phyloP scores from a whole-genome alignment of 2,329 filamentous ascomycete genomes.

The Clonostachys sp. region DNA sequence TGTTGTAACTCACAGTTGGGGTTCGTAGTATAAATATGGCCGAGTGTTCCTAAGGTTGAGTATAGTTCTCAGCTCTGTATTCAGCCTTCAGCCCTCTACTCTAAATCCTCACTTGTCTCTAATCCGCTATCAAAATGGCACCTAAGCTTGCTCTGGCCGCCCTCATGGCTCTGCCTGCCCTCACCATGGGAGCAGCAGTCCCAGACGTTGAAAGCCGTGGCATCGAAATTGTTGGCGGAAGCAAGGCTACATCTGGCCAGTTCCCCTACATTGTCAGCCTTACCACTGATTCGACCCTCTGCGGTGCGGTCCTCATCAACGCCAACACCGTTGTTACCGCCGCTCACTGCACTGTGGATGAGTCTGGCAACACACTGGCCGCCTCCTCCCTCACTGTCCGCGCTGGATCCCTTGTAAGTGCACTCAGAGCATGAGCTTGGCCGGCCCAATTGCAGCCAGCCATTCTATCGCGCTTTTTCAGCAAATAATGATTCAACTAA shows the following conservation, averaged over 20 bases:
- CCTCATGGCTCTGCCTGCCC: not conserved
- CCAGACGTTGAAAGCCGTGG: not conserved
- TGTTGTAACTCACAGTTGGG: too few species aligned
- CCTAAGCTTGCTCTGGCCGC: not conserved
- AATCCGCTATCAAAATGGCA: too few species aligned
- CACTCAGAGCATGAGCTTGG: not conserved
- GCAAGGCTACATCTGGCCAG: slow-evolving; percentile 13
- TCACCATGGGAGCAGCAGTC: slow-evolving; percentile 3
- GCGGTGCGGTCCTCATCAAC: slow-evolving; percentile 20
- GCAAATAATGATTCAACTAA: slow-evolving; percentile 1
- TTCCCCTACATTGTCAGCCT: slow-evolving; percentile 21
- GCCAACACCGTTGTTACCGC: slow-evolving; percentile 22
- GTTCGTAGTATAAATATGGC: too few species aligned
- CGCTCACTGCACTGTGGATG: slow-evolving; percentile 16
- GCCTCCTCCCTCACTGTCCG: slow-evolving; percentile 13
- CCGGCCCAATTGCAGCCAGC: not conserved
- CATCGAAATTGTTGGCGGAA: slow-evolving; percentile 16
- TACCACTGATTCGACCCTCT: slow-evolving; percentile 21
- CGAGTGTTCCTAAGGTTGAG: too few species aligned
- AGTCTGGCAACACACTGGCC: not conserved
- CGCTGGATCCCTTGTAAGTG: slow-evolving; percentile 15
- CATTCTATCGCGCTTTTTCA: slow-evolving; percentile 5
- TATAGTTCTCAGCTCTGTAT: too few species aligned
- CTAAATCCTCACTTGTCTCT: too few species aligned
- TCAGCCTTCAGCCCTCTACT: too few species aligned